Percentiles rank a stretch among this genome's conserved stretches.
phyloP scores from a whole-genome alignment of 78 protist genomes.

The Dictyostelium brefeldianum region DNA sequence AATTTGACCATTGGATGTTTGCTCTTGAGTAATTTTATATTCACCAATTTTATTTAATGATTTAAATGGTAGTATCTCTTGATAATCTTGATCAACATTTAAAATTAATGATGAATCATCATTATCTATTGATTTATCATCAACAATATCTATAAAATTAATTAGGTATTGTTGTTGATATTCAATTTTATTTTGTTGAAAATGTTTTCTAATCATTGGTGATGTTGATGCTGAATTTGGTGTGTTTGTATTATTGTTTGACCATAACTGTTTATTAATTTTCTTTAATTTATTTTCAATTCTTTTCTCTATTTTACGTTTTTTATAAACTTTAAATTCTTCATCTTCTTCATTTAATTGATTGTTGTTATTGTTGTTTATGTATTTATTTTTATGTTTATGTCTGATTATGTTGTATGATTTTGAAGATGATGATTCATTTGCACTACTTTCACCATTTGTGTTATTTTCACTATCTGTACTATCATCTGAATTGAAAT shows the following conservation, averaged over 20 bases:
- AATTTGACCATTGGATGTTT: neutral
- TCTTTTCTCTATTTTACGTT: conserved; percentile 4
- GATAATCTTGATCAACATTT: neutral
- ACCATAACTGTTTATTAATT: neutral
- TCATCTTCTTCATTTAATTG: neutral
- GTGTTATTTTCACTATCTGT: neutral
- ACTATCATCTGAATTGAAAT: neutral
- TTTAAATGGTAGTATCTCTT: neutral
- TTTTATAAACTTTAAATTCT: neutral
- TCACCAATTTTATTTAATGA: conserved; percentile 8
- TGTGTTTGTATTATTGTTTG: neutral
- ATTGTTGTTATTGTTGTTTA: too few relatives aligned
- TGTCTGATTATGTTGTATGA: neutral
- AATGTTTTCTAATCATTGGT: conserved; percentile 3
- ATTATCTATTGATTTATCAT: neutral
- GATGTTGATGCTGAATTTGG: neutral
- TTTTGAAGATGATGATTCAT: neutral
- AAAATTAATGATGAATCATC: neutral
- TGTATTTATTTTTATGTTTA: too few relatives aligned
- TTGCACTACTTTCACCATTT: neutral
- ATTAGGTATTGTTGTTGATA: neutral
- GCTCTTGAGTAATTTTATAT: neutral
- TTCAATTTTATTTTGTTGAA: neutral
- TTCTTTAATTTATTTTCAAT: neutral
- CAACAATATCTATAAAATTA: neutral